These are phyloP conservation scores for Brassica rapa DNA, from an alignment of 345 rosid genomes.

Conservation along the genomic window DNA sequence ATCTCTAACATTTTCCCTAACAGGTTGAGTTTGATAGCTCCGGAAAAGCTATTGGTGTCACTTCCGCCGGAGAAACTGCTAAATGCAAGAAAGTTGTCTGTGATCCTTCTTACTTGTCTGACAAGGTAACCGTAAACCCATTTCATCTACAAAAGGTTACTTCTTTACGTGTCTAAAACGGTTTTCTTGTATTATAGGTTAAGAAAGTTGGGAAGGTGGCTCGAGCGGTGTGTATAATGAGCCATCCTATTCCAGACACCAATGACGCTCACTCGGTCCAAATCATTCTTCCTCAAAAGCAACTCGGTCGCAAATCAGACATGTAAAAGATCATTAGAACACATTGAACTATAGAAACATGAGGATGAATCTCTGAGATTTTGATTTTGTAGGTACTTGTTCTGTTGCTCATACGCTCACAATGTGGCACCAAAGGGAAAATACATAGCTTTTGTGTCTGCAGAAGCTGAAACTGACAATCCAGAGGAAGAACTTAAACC, in stretches of 20 bases:
- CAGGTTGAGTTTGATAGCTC: conserved; percentile 75
- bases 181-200: conserved; percentile 47
- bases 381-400: conserved; percentile 49
- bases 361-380: background rate
- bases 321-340: conserved; percentile 47
- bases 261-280: conserved; percentile 89
- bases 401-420: conserved; percentile 93
- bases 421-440: conserved; percentile 96
- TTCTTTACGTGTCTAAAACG: background rate
- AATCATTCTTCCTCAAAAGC: conserved; percentile 94
- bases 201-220: conserved; percentile 86
- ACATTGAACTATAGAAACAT: background rate
- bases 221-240: conserved; percentile 94
- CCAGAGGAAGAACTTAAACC: conserved; percentile 83
- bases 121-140: conserved; percentile 56
- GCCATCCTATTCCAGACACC: conserved; percentile 92
- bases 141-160: background rate
- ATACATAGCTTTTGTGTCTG: conserved; percentile 95
- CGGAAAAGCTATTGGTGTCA: conserved; percentile 80
- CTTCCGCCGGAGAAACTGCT: conserved; percentile 88
- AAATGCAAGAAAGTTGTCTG: conserved; percentile 93
- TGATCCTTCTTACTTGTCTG: conserved; percentile 82
- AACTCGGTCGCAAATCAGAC: conserved; percentile 91
- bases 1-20: background rate
- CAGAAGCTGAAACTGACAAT: conserved; percentile 89